Conservation (phyloP, 495 filamentous ascomycete genomes). For the Penicillium lividum region DNA sequence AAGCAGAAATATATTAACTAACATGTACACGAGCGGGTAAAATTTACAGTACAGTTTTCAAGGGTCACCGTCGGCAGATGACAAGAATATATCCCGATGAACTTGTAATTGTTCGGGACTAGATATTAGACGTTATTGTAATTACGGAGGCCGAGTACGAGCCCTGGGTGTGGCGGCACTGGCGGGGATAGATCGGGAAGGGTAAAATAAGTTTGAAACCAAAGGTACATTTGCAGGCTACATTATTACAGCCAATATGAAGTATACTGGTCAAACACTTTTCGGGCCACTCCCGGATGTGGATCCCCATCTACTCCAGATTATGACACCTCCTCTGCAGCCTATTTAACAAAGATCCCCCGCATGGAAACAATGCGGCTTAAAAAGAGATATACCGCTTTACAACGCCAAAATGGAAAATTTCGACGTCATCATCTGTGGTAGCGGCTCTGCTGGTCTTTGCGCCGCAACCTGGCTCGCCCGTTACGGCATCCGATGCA, state of each 20-base stretch:
- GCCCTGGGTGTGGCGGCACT: too few relatives aligned
- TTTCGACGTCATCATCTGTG: conserved; percentile 61
- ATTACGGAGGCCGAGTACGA: background rate
- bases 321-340: background rate
- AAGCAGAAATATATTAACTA: background rate
- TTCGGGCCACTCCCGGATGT: background rate
- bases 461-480: conserved; percentile 69
- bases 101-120: background rate
- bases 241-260: background rate
- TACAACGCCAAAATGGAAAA: conserved; percentile 26
- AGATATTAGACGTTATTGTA: background rate
- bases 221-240: background rate
- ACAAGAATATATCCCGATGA: background rate
- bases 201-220: background rate
- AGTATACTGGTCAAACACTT: background rate
- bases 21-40: too few relatives aligned
- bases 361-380: background rate
- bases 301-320: background rate
- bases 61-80: background rate
- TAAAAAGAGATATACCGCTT: background rate
- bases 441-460: conserved; percentile 69
- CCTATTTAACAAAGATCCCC: background rate
- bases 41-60: too few relatives aligned
- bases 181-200: background rate
- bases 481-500: conserved; percentile 58